A percentile compares a stretch with the other conserved stretches of the same genome.
Conservation (phyloP, 306 rosid species). For the Potentilla sterilis region DNA sequence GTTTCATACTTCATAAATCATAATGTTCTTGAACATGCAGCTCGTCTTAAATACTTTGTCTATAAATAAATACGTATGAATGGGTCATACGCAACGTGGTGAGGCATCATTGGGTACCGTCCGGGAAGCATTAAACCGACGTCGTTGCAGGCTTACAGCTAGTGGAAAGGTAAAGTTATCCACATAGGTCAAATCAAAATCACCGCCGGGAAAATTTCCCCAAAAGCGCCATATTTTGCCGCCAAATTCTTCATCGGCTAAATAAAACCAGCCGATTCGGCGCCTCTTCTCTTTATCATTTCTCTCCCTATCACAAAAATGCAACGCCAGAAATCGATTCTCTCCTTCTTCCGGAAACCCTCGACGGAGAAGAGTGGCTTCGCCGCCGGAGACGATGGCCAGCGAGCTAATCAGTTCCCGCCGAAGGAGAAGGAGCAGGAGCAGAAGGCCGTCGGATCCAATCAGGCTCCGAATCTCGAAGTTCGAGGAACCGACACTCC, state of each 20-base stretch:
- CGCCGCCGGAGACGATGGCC: slow-evolving; percentile 14
- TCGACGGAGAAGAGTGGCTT: slow-evolving; percentile 37
- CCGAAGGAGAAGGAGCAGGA: slow-evolving; percentile 30
- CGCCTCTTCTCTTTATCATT: not conserved
- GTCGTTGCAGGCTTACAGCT: not conserved
- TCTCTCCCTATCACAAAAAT: slow-evolving; percentile 29
- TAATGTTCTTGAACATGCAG: no score
- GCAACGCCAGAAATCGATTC: slow-evolving; percentile 84
- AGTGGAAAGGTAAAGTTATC: not conserved
- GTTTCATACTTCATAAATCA: no score
- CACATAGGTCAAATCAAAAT: not conserved
- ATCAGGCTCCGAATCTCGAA: slow-evolving; percentile 32
- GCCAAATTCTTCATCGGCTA: slow-evolving; percentile 22
- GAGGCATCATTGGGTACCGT: no score
- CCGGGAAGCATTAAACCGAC: not conserved
- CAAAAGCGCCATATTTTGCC: slow-evolving; percentile 19
- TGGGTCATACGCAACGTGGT: no score
- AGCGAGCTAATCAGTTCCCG: slow-evolving; percentile 24
- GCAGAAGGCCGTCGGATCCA: slow-evolving; percentile 12
- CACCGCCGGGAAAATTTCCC: not conserved
- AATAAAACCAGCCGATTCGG: not conserved
- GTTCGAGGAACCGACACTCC: slow-evolving; percentile 89
- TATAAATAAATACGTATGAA: no score
- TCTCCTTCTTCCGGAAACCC: slow-evolving; percentile 69
- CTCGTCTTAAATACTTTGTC: no score